phyloP scores from a whole-genome alignment of 2,329 filamentous ascomycete species.

The Periconia sp. region DNA sequence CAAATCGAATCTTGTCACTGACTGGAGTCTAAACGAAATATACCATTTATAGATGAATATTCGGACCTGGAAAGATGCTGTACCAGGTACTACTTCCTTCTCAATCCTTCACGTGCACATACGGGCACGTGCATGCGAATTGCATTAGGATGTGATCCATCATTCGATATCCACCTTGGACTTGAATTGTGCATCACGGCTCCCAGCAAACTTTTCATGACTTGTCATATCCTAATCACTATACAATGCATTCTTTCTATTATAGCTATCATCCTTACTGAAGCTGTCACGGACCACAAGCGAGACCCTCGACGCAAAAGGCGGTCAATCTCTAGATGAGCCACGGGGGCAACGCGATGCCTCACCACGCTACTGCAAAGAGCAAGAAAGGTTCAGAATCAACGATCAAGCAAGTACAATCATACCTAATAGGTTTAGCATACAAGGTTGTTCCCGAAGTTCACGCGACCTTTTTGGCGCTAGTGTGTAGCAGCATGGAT shows the following conservation, averaged over 20 bases:
- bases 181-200: constrained; percentile 56
- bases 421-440: constrained; percentile 46
- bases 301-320: constrained; percentile 52
- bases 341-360: constrained; percentile 47
- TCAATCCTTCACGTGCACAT: no score
- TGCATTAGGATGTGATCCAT: no score
- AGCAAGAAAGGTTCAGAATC: constrained; percentile 48
- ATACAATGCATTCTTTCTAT: constrained; percentile 54
- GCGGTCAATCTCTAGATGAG: constrained; percentile 52
- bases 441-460: constrained; percentile 49
- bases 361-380: constrained; percentile 58
- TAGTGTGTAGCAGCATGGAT: constrained; percentile 46
- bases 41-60: no score
- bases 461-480: constrained; percentile 38
- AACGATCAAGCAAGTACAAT: constrained; percentile 32
- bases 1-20: no score
- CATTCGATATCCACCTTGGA: constrained; percentile 50
- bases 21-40: no score
- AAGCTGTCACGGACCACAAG: constrained; percentile 43
- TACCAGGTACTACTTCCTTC: no score
- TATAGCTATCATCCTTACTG: constrained; percentile 52
- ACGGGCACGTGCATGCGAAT: no score
- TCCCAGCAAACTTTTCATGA: constrained; percentile 51
- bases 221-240: no score
- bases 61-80: no score